Evolutionary conservation across 495 filamentous ascomycete genomes (phyloP).

Genomic region (Margaritispora aquatica): DNA sequence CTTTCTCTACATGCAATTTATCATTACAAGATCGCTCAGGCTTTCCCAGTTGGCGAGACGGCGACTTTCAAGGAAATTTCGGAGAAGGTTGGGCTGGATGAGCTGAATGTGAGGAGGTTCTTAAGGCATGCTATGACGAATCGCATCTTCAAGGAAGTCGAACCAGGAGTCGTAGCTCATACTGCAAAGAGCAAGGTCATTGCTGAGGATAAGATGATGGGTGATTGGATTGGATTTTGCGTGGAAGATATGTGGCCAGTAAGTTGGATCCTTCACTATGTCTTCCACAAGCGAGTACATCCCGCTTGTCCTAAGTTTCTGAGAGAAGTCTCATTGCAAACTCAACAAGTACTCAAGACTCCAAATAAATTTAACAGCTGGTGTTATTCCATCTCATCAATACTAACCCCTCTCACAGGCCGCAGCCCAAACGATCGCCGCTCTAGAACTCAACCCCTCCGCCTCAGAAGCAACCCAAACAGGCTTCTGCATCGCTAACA

Average conservation of each 20-base stretch:
- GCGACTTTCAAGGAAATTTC: slow-evolving; percentile 40
- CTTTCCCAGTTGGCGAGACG: slow-evolving; percentile 32
- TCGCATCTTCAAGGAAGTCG: slow-evolving; percentile 48
- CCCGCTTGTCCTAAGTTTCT: too few relatives aligned
- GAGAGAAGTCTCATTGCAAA: too few relatives aligned
- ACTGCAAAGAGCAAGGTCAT: slow-evolving; percentile 42
- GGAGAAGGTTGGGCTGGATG: slow-evolving; percentile 31
- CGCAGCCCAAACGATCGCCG: slow-evolving; percentile 25
- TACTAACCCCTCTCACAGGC: slow-evolving; percentile 15
- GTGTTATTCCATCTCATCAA: neutral
- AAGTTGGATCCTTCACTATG: slow-evolving; percentile 34
- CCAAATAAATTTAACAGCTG: too few relatives aligned
- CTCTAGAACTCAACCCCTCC: slow-evolving; percentile 26
- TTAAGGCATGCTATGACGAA: slow-evolving; percentile 52
- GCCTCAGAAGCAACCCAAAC: slow-evolving; percentile 38
- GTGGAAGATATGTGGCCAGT: slow-evolving; percentile 45
- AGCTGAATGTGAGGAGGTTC: slow-evolving; percentile 41
- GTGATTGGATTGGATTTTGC: slow-evolving; percentile 45
- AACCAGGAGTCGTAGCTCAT: slow-evolving; percentile 44
- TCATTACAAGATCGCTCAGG: slow-evolving; percentile 29
- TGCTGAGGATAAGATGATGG: slow-evolving; percentile 34
- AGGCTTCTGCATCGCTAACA: slow-evolving; percentile 43
- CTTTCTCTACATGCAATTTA: slow-evolving; percentile 29
- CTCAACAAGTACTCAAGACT: too few relatives aligned
- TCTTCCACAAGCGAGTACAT: too few relatives aligned